Conservation (phyloP, 257 asterid genomes). For the Solanum ossicruentum region DNA sequence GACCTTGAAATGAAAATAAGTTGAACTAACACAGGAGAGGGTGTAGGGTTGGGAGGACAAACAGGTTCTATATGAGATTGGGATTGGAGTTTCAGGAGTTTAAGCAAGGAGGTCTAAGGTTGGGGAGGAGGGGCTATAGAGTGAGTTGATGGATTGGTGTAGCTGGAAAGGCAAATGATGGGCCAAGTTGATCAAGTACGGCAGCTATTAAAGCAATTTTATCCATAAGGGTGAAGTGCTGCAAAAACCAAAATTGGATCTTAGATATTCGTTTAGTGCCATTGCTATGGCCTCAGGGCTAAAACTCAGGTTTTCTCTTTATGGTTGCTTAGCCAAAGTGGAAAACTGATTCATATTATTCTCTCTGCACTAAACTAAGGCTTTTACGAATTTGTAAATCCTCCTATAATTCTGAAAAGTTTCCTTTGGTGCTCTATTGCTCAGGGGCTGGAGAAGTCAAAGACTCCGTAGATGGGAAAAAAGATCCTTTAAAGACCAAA, state of each 20-base stretch:
- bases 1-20: background rate
- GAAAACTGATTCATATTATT: background rate
- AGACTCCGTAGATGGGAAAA: slow-evolving; percentile 13
- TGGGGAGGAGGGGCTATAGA: background rate
- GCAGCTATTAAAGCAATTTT: background rate
- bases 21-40: background rate
- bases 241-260: background rate
- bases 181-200: background rate
- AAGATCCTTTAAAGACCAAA: slow-evolving; percentile 17
- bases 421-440: background rate
- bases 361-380: background rate
- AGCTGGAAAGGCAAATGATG: background rate
- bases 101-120: background rate
- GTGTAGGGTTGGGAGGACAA: background rate
- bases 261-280: background rate
- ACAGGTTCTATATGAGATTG: background rate
- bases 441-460: slow-evolving; percentile 9
- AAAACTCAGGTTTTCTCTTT: background rate
- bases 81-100: background rate
- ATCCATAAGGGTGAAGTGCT: background rate
- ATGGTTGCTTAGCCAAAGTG: background rate
- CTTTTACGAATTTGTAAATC: background rate
- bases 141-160: background rate
- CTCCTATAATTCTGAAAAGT: background rate
- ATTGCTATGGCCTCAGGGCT: background rate